A percentile compares a stretch with the other conserved stretches of the same genome.
These are phyloP conservation scores for Colletotrichum liriopes DNA, from an alignment of 2,329 filamentous ascomycete genomes.

Conservation along the genomic window DNA sequence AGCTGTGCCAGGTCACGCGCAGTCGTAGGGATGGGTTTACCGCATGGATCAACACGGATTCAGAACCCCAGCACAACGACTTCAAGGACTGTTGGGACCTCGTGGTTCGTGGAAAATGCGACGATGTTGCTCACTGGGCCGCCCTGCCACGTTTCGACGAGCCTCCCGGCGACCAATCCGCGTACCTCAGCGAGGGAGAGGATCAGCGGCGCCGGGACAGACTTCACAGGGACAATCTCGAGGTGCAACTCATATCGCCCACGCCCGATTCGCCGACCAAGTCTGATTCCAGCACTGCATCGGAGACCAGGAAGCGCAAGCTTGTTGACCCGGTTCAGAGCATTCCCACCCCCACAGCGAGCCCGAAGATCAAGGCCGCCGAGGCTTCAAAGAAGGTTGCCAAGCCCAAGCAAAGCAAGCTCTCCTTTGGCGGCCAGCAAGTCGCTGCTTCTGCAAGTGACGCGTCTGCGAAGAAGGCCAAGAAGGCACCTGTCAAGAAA, in stretches of 20 bases:
- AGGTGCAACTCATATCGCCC: conserved; percentile 57
- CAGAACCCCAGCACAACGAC: conserved; percentile 85
- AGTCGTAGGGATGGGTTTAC: conserved; percentile 87
- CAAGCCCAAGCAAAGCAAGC: conserved; percentile 67
- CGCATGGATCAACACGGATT: conserved; percentile 94
- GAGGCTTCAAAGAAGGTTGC: conserved; percentile 57
- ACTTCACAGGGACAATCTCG: conserved; percentile 56
- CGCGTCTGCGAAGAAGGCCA: conserved; percentile 49
- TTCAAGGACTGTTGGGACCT: conserved; percentile 96
- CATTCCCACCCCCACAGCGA: conserved; percentile 72
- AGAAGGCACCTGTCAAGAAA: conserved; percentile 50
- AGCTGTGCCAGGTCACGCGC: conserved; percentile 91
- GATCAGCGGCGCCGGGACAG: conserved; percentile 56
- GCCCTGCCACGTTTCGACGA: conserved; percentile 74
- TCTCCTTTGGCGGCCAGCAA: conserved; percentile 58
- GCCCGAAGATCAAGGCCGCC: conserved; percentile 63
- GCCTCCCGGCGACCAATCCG: conserved; percentile 66
- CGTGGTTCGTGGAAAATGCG: conserved; percentile 88
- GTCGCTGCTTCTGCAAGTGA: conserved; percentile 43
- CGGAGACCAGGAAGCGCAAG: conserved; percentile 57
- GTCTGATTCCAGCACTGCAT: conserved; percentile 47
- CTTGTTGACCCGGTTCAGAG: conserved; percentile 61
- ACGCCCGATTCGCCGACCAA: conserved; percentile 46
- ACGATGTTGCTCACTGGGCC: conserved; percentile 85
- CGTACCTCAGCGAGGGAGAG: conserved; percentile 62